Conservation (phyloP, 2,329 filamentous ascomycete genomes). For the Leptosphaerulina australis region DNA sequence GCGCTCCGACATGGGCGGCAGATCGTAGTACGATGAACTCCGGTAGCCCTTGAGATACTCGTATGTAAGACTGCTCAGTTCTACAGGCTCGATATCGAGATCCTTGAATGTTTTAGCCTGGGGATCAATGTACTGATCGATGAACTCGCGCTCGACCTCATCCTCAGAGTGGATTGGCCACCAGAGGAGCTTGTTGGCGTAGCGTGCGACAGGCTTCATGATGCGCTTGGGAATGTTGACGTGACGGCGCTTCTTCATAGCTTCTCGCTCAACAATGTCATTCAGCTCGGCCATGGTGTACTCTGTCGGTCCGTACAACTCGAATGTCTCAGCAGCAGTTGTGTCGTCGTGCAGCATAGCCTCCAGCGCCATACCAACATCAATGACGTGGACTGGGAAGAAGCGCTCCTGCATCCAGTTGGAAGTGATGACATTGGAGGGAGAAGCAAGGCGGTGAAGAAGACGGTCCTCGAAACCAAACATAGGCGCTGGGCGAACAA, state of each 20-base stretch:
- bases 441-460: slow-evolving; percentile 80
- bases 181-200: slow-evolving; percentile 85
- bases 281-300: slow-evolving; percentile 90
- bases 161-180: slow-evolving; percentile 85
- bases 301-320: slow-evolving; percentile 91
- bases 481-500: slow-evolving; percentile 90
- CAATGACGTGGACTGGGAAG: slow-evolving; percentile 89
- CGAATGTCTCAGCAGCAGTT: slow-evolving; percentile 88
- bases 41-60: slow-evolving; percentile 95
- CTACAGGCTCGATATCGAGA: slow-evolving; percentile 84
- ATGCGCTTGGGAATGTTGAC: slow-evolving; percentile 86
- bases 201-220: slow-evolving; percentile 73
- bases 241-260: slow-evolving; percentile 85
- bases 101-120: slow-evolving; percentile 95
- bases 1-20: slow-evolving; percentile 91
- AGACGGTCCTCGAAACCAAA: slow-evolving; percentile 96
- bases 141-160: slow-evolving; percentile 88
- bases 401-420: slow-evolving; percentile 94
- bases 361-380: slow-evolving; percentile 88
- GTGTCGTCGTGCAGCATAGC: slow-evolving; percentile 88
- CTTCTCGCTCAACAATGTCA: slow-evolving; percentile 87
- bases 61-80: slow-evolving; percentile 85
- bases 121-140: slow-evolving; percentile 89
- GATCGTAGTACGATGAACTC: slow-evolving; percentile 85
- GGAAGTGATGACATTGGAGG: slow-evolving; percentile 81